A percentile compares a stretch with the other conserved stretches of the same genome.
Evolutionary conservation across 331 rosid species (phyloP).

Genomic region (Quercus phellos): DNA sequence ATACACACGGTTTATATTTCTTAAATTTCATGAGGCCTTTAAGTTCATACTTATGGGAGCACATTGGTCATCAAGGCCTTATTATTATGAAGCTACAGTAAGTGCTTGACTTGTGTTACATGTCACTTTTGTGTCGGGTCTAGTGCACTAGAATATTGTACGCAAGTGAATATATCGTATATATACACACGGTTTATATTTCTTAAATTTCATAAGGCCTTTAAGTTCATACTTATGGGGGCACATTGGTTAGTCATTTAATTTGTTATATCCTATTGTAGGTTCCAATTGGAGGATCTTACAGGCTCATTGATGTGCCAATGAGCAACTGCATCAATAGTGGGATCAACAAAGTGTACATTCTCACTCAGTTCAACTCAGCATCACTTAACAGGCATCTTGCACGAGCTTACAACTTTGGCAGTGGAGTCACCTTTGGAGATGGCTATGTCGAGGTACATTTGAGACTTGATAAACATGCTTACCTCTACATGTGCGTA

Average conservation of each 20-base stretch:
- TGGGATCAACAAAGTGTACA: conserved; percentile 93
- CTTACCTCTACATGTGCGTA: neutral
- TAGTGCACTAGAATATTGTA: neutral
- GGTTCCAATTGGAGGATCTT: conserved; percentile 95
- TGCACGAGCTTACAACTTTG: conserved; percentile 83
- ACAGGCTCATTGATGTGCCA: conserved; percentile 90
- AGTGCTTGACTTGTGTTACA: neutral
- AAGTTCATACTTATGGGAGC: neutral
- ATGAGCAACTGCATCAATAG: conserved; percentile 99
- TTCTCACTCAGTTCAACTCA: conserved; percentile 92
- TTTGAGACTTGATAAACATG: neutral
- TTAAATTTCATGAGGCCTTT: too few species aligned
- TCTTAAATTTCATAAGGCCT: too few species aligned
- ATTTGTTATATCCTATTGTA: conserved; percentile 13
- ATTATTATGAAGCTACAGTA: neutral
- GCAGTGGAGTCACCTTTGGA: conserved; percentile 64
- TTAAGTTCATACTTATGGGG: neutral
- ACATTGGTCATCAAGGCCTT: neutral
- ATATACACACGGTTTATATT: too few species aligned
- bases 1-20: too few species aligned
- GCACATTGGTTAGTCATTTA: neutral
- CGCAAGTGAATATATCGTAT: too few species aligned
- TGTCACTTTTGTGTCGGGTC: neutral
- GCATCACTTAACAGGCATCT: conserved; percentile 92
- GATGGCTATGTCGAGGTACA: conserved; percentile 83